Evolutionary conservation across 2,329 filamentous ascomycete species (phyloP).

Genomic region (Aureobasidium pullulans): DNA sequence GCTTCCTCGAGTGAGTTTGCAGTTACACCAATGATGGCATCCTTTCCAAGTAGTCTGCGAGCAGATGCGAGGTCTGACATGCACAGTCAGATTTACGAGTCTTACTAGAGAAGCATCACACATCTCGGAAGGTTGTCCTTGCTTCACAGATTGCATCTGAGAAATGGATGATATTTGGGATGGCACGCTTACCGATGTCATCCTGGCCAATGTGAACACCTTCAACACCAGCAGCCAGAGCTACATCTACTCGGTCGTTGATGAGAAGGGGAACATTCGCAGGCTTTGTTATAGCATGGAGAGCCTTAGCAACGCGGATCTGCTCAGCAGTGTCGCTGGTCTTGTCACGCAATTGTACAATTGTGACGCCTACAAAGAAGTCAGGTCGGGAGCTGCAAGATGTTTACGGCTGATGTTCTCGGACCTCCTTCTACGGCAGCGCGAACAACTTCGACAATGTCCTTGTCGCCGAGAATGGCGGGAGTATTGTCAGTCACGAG

Average conservation of each 20-base stretch:
- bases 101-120: neutral
- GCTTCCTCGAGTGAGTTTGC: conserved; percentile 71
- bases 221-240: conserved; percentile 75
- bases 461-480: conserved; percentile 64
- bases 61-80: conserved; percentile 53
- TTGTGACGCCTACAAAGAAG: conserved; percentile 53
- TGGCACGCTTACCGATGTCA: conserved; percentile 60
- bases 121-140: neutral
- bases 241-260: conserved; percentile 89
- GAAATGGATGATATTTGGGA: neutral
- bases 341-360: conserved; percentile 91
- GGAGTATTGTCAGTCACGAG: conserved; percentile 91
- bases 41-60: conserved; percentile 62
- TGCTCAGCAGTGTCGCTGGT: conserved; percentile 64
- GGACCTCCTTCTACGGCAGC: conserved; percentile 65
- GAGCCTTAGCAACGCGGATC: conserved; percentile 59
- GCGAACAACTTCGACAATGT: conserved; percentile 67
- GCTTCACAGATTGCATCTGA: neutral
- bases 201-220: conserved; percentile 94
- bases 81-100: neutral
- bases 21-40: conserved; percentile 82
- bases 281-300: conserved; percentile 63
- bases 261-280: conserved; percentile 75
- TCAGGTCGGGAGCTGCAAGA: conserved; percentile 1
- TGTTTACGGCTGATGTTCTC: neutral